Evolutionary conservation across 108 stramenopile species (phyloP), one percentile per base, ranked within the genome.

Genomic region (Cyclotella cryptica): DNA sequence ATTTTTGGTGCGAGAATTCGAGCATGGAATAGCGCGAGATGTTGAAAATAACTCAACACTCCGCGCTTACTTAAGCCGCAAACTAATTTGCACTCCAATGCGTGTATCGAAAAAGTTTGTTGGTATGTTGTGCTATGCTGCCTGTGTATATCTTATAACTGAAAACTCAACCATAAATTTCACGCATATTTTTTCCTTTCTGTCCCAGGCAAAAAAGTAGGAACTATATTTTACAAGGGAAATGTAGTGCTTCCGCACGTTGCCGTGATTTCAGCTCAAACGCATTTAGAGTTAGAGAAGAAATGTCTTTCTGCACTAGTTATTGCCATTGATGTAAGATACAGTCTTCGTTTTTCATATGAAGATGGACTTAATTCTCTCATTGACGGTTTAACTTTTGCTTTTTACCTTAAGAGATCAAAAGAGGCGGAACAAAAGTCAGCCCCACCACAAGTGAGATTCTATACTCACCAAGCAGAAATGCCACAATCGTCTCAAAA

Each of bases 41-140:
- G 44, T 81, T 14, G 44, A 46, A 5, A 63, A 58, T 35, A 60
- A 68, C 11, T 39, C 63, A 28, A 81, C 80, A 22, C 51, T 69
- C 46, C 74, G 80, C 1, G 74, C 74, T 22, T 81, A 71, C 55
- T 67, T 81, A 62, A 75, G 74, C 62, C 59, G 69, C 10, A 81
- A 75, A 51, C 63, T 81, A 39, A 59, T 70, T 13, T 81, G 80
- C 55, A 49, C 80, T 10, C 69, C 69, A 21, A 81, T 81, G 80
- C 71, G 80, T 4, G 64, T 81, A 19, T 75, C 74, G 1, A 81
- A 81, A 51, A 81, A 75, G 52, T 81, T 74, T 52, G 49, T 52
- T 15, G 80, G 80, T 66, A 57, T 54, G 62, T 49, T 45, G 18
- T 43, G 10, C 19, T 47, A 27, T 29, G 21, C 10, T 29, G n/a